Conservation (phyloP, 2,329 filamentous ascomycete genomes). For the Pseudogymnoascus sp. region DNA sequence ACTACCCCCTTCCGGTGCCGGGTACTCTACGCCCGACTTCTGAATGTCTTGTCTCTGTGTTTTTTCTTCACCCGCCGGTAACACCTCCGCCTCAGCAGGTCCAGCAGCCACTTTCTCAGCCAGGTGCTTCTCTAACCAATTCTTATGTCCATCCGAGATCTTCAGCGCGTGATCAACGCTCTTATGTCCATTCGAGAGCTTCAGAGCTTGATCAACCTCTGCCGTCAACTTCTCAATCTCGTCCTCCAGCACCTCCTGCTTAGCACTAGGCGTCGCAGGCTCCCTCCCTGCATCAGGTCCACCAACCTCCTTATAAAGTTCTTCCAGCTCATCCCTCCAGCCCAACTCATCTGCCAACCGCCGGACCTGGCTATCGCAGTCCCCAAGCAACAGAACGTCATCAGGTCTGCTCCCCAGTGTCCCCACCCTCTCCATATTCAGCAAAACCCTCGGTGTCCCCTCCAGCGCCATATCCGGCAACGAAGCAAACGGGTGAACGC, state of each 20-base stretch:
- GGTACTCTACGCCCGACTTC: background rate
- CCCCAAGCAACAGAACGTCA: constrained; percentile 74
- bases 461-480: constrained; percentile 57
- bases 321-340: constrained; percentile 78
- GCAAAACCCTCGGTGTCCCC: constrained; percentile 65
- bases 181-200: constrained; percentile 18
- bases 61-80: too few species aligned
- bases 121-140: constrained; percentile 23
- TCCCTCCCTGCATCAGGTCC: constrained; percentile 48
- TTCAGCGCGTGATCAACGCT: constrained; percentile 26
- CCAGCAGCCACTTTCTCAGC: constrained; percentile 12
- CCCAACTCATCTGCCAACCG: constrained; percentile 71
- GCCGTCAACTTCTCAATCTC: constrained; percentile 25
- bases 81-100: background rate
- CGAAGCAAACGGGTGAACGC: constrained; percentile 80
- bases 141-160: constrained; percentile 24
- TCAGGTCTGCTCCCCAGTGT: constrained; percentile 67
- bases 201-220: background rate
- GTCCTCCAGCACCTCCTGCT: constrained; percentile 23
- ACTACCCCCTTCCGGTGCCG: background rate
- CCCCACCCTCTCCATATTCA: constrained; percentile 81
- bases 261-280: constrained; percentile 29
- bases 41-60: background rate
- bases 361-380: constrained; percentile 75
- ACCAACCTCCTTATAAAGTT: constrained; percentile 60